Evolutionary conservation across 352 stramenopile species (phyloP).

Genomic region (Pythium graminicola): DNA sequence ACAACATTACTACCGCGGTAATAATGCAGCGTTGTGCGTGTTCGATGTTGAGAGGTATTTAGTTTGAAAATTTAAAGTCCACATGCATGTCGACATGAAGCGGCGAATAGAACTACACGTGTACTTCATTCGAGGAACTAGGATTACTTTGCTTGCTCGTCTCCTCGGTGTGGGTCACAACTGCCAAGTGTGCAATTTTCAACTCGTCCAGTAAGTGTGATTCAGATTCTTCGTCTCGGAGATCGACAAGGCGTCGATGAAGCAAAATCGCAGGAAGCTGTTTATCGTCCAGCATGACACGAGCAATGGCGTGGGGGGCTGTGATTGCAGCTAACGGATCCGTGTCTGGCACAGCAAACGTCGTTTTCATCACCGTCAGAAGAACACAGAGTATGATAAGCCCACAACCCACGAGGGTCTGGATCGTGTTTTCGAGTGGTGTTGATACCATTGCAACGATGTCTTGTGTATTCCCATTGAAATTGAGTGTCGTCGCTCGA

Average conservation of each 20-base stretch:
- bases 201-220: background rate
- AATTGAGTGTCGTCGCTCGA: background rate
- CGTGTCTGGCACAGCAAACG: background rate
- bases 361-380: background rate
- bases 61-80: no score
- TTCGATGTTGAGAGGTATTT: no score
- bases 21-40: no score
- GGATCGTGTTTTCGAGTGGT: background rate
- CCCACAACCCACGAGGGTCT: constrained; percentile 1
- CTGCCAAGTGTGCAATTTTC: background rate
- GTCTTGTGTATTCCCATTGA: constrained; percentile 1
- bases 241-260: background rate
- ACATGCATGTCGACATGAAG: no score
- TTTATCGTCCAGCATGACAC: background rate
- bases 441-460: background rate
- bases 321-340: constrained; percentile 1
- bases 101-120: no score
- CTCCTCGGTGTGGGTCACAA: background rate
- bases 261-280: background rate
- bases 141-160: no score
- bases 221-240: background rate
- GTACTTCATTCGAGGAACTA: no score
- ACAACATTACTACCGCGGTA: no score
- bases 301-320: background rate
- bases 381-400: background rate